Percentiles rank a stretch among this genome's conserved stretches.
phyloP scores from a whole-genome alignment of 495 filamentous ascomycete species.

The Xylaria cubensis region DNA sequence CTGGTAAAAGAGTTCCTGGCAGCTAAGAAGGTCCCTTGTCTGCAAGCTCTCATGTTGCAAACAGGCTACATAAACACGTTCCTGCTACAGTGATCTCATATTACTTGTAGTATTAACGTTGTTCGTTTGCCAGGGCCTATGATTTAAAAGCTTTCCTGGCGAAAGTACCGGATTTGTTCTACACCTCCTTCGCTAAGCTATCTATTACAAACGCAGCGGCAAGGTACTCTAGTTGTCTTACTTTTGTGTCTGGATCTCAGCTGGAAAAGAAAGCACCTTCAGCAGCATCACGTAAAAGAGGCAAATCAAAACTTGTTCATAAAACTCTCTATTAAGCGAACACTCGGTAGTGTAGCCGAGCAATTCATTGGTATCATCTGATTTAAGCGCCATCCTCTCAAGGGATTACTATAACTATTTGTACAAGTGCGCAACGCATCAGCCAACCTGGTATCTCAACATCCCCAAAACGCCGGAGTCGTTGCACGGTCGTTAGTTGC shows the following conservation, averaged over 20 bases:
- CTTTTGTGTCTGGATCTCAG: neutral
- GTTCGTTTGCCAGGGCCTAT: too few species aligned
- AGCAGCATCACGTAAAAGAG: neutral
- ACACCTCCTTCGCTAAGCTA: neutral
- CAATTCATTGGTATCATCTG: conserved; percentile 17
- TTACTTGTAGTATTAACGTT: neutral
- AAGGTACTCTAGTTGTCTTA: neutral
- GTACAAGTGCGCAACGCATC: conserved; percentile 15
- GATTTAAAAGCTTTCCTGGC: too few species aligned
- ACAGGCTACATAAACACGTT: neutral
- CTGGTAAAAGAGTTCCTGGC: neutral
- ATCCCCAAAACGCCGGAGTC: conserved; percentile 25
- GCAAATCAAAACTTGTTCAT: neutral
- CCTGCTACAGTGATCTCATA: neutral
- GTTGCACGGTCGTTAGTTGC: conserved; percentile 23
- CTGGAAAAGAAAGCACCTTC: neutral
- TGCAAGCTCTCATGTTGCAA: neutral
- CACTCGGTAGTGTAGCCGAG: neutral
- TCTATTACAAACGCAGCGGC: neutral
- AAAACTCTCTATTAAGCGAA: conserved; percentile 3
- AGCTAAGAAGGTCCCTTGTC: neutral
- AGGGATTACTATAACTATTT: conserved; percentile 7
- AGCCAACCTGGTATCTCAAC: conserved; percentile 26
- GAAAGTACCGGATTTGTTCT: neutral
- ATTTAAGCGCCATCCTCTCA: neutral